Evolutionary conservation across 2,329 filamentous ascomycete species (phyloP), one percentile per base, ranked within the genome.

Genomic region (Nigrospora sphaerica): DNA sequence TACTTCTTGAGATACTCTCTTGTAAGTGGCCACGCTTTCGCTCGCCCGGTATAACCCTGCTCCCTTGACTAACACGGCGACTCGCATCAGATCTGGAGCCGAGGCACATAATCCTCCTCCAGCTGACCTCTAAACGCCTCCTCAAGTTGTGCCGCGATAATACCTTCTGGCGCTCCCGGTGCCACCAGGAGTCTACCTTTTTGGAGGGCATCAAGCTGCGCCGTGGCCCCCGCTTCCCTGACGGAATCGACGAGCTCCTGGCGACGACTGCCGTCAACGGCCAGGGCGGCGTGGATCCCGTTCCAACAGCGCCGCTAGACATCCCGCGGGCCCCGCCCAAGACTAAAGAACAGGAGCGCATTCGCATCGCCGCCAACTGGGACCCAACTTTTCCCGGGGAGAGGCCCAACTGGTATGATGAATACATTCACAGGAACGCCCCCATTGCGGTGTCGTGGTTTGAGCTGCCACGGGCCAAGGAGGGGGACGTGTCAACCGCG

Each of bases 371-470:
- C 58, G 83, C 83, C 5, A 88, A 88, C 54, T 95, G 90, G 90
- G 88, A 95, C 55, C 88, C 88, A 1, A 80, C 80, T 0, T 89
- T 85, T 52, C 78, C 82, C 0, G 70, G 67, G 5, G 90, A 96
- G 65, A 72, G 72, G 36, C 74, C 91, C 17, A 81, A 86, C 42
- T 96, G 89, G 85, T 95, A 95, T 62, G 78, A 86, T 46, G 91
- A 96, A 64, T 95, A 90, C 59, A 85, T 95, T 51, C 88, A 91
- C 45, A 78, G 91, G 32, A 77, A 91, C 64, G 89, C 81, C 1
- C 82, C 84, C 0, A 74, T 89, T n/a, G 75, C 75, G 13, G 71
- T 89, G 45, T 84, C 78, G 56, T 96, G 91, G 91, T 72, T 95
- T 37, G 77, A 90, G 59, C 74, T 79, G 46, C 82, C 85, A 10